These are phyloP conservation scores for Primulina huaijiensis DNA, from an alignment of 257 asterid genomes.

Conservation along the genomic window DNA sequence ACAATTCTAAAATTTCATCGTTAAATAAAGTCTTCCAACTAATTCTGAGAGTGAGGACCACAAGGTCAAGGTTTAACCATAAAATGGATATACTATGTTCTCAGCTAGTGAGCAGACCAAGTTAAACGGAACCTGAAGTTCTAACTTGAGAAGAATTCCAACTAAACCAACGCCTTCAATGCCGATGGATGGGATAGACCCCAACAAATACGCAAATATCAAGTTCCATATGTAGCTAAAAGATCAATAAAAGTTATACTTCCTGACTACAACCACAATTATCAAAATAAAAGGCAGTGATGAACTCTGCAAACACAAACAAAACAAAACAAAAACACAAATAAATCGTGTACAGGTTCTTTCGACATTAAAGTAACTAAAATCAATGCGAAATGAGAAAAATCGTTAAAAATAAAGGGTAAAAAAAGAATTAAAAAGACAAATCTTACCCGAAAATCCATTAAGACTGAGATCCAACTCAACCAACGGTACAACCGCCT, in stretches of 20 bases:
- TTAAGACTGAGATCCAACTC: slow-evolving; percentile 81
- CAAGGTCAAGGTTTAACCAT: background rate
- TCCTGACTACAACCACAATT: slow-evolving; percentile 22
- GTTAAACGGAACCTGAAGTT: background rate
- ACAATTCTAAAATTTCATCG: no score
- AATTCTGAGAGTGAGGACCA: background rate
- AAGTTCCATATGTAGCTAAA: slow-evolving; percentile 11
- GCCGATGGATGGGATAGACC: background rate
- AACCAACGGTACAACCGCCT: slow-evolving; percentile 55
- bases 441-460: slow-evolving; percentile 67
- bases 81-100: background rate
- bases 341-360: background rate
- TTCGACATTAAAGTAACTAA: background rate
- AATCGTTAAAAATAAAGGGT: background rate
- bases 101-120: background rate
- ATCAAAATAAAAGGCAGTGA: slow-evolving; percentile 15
- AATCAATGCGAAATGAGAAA: slow-evolving; percentile 22
- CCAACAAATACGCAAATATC: slow-evolving; percentile 7
- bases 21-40: background rate
- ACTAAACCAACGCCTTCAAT: background rate
- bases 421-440: background rate
- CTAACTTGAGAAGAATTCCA: slow-evolving; percentile 13
- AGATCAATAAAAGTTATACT: slow-evolving; percentile 13
- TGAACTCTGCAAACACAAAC: slow-evolving; percentile 1
- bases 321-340: no score